A percentile compares a stretch with the other conserved stretches of the same genome.
These are phyloP conservation scores for Tricholoma hemisulphureum DNA, from an alignment of 768 basidiomycete species.

Conservation along the genomic window DNA sequence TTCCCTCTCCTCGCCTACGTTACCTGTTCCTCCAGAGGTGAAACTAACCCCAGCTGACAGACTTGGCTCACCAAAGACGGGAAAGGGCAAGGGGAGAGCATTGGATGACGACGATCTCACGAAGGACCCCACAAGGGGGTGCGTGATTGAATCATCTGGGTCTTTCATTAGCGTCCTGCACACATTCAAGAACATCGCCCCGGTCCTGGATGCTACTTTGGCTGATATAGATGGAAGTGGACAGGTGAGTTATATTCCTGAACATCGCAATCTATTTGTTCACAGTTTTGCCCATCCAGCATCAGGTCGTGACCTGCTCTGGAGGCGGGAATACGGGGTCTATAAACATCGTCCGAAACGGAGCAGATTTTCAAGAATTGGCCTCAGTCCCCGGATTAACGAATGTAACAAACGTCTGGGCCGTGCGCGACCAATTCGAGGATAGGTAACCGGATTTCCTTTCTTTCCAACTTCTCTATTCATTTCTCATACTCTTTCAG, in stretches of 20 bases:
- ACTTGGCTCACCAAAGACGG: slow-evolving; percentile 28
- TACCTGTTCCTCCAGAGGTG: slow-evolving; percentile 53
- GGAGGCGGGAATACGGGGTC: slow-evolving; percentile 78
- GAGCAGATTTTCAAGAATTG: slow-evolving; percentile 73
- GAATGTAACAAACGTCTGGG: slow-evolving; percentile 61
- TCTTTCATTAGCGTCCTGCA: slow-evolving; percentile 62
- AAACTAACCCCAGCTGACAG: slow-evolving; percentile 37
- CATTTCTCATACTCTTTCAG: slow-evolving; percentile 30
- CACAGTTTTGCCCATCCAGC: slow-evolving; percentile 35
- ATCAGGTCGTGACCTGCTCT: slow-evolving; percentile 83
- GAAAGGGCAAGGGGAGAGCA: slow-evolving; percentile 39
- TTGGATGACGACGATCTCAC: slow-evolving; percentile 34
- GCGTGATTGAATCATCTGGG: slow-evolving; percentile 51
- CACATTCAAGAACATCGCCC: slow-evolving; percentile 74
- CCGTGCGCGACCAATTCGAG: slow-evolving; percentile 46
- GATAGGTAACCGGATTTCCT: slow-evolving; percentile 40
- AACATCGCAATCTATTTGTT: background rate
- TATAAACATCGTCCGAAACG: slow-evolving; percentile 74
- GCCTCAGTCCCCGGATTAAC: slow-evolving; percentile 57
- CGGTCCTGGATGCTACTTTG: slow-evolving; percentile 77
- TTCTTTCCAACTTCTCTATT: slow-evolving; percentile 22
- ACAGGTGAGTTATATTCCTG: slow-evolving; percentile 47
- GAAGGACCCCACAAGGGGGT: slow-evolving; percentile 35
- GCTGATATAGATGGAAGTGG: slow-evolving; percentile 71
- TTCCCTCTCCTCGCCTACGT: slow-evolving; percentile 38